phyloP scores from a whole-genome alignment of 148 eudicot genomes.

The Rhododendron mucronatum region DNA sequence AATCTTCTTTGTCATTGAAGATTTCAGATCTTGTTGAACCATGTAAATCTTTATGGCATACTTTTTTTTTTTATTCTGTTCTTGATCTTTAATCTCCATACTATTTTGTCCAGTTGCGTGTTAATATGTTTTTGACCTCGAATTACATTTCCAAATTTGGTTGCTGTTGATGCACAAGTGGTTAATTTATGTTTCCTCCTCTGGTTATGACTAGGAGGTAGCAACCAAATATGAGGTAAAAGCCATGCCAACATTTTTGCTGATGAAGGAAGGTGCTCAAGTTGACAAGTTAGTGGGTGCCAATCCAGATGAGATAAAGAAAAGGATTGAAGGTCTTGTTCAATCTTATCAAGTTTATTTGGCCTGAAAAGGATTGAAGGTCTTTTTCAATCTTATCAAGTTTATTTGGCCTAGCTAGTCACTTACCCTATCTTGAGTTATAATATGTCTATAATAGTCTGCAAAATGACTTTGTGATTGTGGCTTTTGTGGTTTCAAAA shows the following conservation, averaged over 20 bases:
- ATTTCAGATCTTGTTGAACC: background rate
- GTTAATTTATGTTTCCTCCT: too few relatives aligned
- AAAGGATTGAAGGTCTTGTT: constrained; percentile 37
- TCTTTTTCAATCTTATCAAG: background rate
- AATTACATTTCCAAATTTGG: background rate
- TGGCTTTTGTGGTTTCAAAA: background rate
- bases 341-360: constrained; percentile 18
- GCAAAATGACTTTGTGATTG: background rate
- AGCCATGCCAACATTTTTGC: constrained; percentile 86
- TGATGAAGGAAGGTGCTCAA: constrained; percentile 48
- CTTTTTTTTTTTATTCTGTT: too few relatives aligned
- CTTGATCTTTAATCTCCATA: background rate
- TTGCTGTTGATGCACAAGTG: background rate
- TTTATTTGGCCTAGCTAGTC: constrained; percentile 24
- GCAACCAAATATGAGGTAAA: constrained; percentile 48
- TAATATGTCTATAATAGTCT: background rate
- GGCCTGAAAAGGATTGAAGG: constrained; percentile 16
- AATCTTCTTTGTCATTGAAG: background rate
- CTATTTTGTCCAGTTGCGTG: background rate
- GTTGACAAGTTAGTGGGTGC: constrained; percentile 78
- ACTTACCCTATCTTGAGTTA: background rate
- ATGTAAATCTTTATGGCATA: background rate
- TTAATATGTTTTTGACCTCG: background rate
- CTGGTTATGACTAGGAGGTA: constrained; percentile 14
- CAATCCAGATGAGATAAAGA: constrained; percentile 73